A percentile compares a stretch with the other conserved stretches of the same genome.
These are phyloP conservation scores for Kalanchoe fedtschenkoi DNA, from an alignment of 164 flowering plant species.

Conservation along the genomic window DNA sequence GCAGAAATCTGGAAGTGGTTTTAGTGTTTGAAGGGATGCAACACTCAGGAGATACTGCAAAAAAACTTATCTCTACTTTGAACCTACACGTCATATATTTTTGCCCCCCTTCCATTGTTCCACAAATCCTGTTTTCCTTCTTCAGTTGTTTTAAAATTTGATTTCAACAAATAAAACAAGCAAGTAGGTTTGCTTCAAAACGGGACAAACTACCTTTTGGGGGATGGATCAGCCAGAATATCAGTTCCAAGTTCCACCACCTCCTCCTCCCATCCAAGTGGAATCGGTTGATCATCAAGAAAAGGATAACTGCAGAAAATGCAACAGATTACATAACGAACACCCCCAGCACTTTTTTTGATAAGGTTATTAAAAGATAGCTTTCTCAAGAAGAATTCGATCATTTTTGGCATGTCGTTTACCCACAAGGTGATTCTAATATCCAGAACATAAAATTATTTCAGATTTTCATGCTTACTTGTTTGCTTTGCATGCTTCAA, in stretches of 20 bases:
- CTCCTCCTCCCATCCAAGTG: conserved; percentile 70
- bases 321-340: not conserved
- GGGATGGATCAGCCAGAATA: conserved; percentile 54
- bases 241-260: conserved; percentile 50
- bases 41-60: not conserved
- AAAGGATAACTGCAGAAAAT: conserved; percentile 51
- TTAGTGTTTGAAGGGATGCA: too few relatives aligned
- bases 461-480: conserved; percentile 27
- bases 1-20: too few relatives aligned
- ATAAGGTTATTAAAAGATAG: not conserved
- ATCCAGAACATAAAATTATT: not conserved
- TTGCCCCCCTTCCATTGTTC: too few relatives aligned
- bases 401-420: not conserved
- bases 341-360: not conserved
- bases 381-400: not conserved
- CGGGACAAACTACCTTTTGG: conserved; percentile 22
- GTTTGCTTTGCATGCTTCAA: conserved; percentile 78
- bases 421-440: not conserved
- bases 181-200: not conserved
- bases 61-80: not conserved
- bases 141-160: not conserved
- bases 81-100: not conserved
- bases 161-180: not conserved
- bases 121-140: too few relatives aligned
- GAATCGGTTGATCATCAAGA: conserved; percentile 61